Conservation (phyloP, 352 stramenopile genomes). For the Pythium dissimile region DNA sequence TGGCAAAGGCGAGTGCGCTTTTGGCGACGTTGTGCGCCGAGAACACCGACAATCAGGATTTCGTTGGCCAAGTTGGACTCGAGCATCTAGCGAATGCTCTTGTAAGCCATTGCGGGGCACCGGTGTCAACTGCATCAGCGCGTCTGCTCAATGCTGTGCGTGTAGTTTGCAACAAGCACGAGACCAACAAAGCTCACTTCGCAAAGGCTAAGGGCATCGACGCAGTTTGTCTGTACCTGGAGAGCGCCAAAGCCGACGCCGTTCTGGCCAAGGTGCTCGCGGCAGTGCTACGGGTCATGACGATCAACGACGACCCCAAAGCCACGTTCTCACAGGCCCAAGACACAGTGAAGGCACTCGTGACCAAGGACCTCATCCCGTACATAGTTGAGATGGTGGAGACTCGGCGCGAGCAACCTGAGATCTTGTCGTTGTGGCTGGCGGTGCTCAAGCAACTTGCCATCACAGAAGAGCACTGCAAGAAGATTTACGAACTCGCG, state of each 20-base stretch:
- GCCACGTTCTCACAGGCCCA: constrained; percentile 67
- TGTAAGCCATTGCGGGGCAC: constrained; percentile 13
- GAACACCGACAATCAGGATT: constrained; percentile 61
- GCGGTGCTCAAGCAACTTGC: constrained; percentile 73
- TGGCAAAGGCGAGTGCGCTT: constrained; percentile 17
- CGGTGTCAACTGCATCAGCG: constrained; percentile 6
- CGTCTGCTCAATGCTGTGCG: constrained; percentile 37
- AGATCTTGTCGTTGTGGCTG: constrained; percentile 59
- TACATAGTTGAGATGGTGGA: constrained; percentile 44
- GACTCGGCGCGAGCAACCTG: constrained; percentile 25
- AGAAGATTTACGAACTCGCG: constrained; percentile 56
- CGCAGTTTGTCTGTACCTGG: constrained; percentile 30
- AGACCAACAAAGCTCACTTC: constrained; percentile 67
- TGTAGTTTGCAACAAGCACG: constrained; percentile 50
- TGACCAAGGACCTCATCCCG: constrained; percentile 45
- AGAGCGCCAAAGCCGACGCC: constrained; percentile 27
- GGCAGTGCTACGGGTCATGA: constrained; percentile 51
- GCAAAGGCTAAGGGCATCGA: constrained; percentile 45
- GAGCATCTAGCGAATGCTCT: constrained; percentile 34
- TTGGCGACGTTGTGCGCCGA: constrained; percentile 40
- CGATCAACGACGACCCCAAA: constrained; percentile 66
- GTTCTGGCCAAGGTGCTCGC: constrained; percentile 48
- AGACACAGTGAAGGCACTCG: constrained; percentile 62
- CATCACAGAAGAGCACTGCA: constrained; percentile 73
- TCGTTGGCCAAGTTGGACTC: constrained; percentile 34